Conservation (phyloP, 2,329 filamentous ascomycete genomes). For the Neofusicoccum umdonicola region DNA sequence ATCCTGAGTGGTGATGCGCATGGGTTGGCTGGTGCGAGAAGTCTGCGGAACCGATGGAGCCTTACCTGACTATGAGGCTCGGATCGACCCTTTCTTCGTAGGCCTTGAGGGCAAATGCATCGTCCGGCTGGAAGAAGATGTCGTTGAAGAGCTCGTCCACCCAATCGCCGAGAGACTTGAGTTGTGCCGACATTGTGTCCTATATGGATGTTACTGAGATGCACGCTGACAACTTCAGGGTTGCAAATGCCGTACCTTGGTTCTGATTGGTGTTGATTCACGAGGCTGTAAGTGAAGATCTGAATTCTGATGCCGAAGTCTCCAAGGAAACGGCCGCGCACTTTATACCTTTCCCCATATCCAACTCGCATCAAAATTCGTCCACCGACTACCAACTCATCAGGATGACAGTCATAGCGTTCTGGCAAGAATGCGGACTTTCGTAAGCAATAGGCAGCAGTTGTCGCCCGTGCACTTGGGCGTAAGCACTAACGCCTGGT, state of each 20-base stretch:
- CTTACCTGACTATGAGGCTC: constrained; percentile 11
- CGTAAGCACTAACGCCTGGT: background rate
- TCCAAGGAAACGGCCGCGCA: background rate
- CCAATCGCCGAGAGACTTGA: constrained; percentile 16
- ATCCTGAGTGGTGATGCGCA: background rate
- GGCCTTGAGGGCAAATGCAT: background rate
- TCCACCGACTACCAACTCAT: background rate
- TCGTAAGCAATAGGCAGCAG: background rate
- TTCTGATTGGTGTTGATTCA: background rate
- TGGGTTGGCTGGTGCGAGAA: background rate
- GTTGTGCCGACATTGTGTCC: constrained; percentile 15
- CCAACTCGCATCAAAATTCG: background rate
- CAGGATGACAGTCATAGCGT: background rate
- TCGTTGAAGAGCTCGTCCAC: constrained; percentile 12
- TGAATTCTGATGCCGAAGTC: background rate
- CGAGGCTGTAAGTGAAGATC: background rate
- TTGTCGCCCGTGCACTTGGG: background rate
- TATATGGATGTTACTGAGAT: background rate
- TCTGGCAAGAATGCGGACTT: background rate
- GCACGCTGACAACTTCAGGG: no score
- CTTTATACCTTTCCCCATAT: background rate
- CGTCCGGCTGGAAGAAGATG: constrained; percentile 15
- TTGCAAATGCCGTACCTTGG: no score
- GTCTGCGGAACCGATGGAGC: background rate
- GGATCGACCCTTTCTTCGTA: constrained; percentile 10